Conservation (phyloP, 2,329 filamentous ascomycete genomes). For the Whalleya microplaca region DNA sequence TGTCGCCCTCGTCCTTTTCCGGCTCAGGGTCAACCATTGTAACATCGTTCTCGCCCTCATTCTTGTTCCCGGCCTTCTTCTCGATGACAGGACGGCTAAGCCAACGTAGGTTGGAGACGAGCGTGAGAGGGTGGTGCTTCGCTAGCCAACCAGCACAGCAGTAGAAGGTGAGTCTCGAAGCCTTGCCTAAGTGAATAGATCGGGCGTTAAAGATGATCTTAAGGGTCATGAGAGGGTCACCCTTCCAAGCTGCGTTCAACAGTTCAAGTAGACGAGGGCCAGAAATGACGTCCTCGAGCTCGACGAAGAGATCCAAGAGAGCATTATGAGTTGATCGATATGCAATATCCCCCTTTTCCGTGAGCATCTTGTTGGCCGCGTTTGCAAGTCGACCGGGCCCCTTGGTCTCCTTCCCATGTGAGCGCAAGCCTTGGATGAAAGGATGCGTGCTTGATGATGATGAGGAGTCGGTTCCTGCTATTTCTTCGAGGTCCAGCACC, state of each 20-base stretch:
- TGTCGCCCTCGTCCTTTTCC: conserved; percentile 41
- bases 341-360: conserved; percentile 55
- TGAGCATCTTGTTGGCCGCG: conserved; percentile 52
- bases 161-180: conserved; percentile 52
- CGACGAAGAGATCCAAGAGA: conserved; percentile 58
- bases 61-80: conserved; percentile 52
- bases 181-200: conserved; percentile 65
- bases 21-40: conserved; percentile 41
- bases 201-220: conserved; percentile 64
- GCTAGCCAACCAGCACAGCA: conserved; percentile 60
- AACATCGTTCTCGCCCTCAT: conserved; percentile 36
- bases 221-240: conserved; percentile 52
- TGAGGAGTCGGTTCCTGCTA: background rate
- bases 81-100: conserved; percentile 58
- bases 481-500: background rate
- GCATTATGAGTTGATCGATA: conserved; percentile 48
- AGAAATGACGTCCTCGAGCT: conserved; percentile 49
- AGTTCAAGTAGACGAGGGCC: conserved; percentile 43
- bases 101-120: conserved; percentile 58
- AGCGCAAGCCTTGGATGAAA: conserved; percentile 42
- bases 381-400: conserved; percentile 1
- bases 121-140: conserved; percentile 56
- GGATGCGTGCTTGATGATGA: conserved; percentile 21
- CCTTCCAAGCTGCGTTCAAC: conserved; percentile 53
- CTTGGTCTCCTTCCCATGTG: conserved; percentile 14